Evolutionary conservation across 129 eudicot species (phyloP), one percentile per base, ranked within the genome.

Genomic region (Helianthus tuberosus): DNA sequence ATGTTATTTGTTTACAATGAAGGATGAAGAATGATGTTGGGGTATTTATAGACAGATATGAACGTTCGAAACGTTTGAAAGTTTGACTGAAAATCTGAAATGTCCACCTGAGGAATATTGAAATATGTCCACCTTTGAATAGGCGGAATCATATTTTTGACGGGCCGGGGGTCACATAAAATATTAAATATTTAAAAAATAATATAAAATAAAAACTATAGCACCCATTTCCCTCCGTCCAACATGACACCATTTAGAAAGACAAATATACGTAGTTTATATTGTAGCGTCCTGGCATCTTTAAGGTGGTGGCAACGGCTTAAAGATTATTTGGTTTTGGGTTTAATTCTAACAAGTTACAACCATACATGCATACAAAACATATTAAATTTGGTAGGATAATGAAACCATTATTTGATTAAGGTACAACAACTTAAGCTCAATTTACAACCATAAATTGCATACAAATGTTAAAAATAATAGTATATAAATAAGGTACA

Each of bases 31-130:
- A 13, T 8, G n/a, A 53, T 11, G 43, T 38, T 50, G 71, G 29
- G 52, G 66, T 63, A 64, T 75, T 75, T 75, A 65, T 75, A 75
- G 46, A n/a, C 3, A 32, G 71, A 50, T 12, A 63, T 32, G 58
- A 69, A 66, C 48, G 72, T 70, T 53, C 29, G 73, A 64, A 71
- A 64, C 55, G 82, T 78, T 71, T 52, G 12, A 78, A 29, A 29
- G 73, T 72, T 78, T 78, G 82, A 78, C 82, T 29, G 25, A 62
- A 38, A 23, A 69, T 69, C 50, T 61, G 65, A 59, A 73, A 20
- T 47, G 77, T 58, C 82, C 77, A 78, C 71, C 81, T 50, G 63
- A 77, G 10, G 65, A 77, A 69, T 78, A 71, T 64, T 71, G 77
- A 77, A 59, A 78, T 63, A 71, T 38, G 17, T 51, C 72, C 47